Base-by-base conservation (phyloP, 805 yeast genomes). In the Phaffomyces opuntiae region DNA sequence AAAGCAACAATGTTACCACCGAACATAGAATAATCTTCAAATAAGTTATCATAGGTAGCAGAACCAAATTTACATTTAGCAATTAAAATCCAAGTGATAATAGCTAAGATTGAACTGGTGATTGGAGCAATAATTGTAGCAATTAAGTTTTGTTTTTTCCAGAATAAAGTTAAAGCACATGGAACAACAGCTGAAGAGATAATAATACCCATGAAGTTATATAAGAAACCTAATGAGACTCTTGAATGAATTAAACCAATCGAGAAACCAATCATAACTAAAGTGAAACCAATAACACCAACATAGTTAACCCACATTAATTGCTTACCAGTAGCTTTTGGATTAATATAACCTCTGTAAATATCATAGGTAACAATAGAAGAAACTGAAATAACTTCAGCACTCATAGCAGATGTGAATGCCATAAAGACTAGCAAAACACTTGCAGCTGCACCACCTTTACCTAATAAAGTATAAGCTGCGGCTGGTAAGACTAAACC, bases 391-490 rank as follows among this genome's bases (percentile, higher is more conserved):
- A 89, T 86, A 57, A 89, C 76, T 65, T 89, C 96, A 35, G 96
- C 91, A 31, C 95, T 85, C 76, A 87, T 79, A 25, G 96, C 96
- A 40, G 95, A 84, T 0, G 96, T 89, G 38, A 85, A 91, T 25
- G 96, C 96, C 90, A 87, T 85, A 65, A 89, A 89, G 11, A 88
- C 77, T 71, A 89, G 67, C 32, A 89, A 63, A 51, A 89, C 72
- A 9, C 89, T 75, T 33, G 90, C 90, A 40, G 79, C 90, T 5
- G 95, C 95, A 50, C 96, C 97, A 55, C 91, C 87, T 51, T 73
- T 82, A 43, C 96, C 96, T 66, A 89, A 71, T 37, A 89, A 67
- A 0, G 96, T 87, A 37, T 79, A 83, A 1, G 96, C 95, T 36
- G 96, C 72, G 21, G 71, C 65, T 19, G 75, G 75, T 46, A 84